Percentiles rank a stretch among this genome's conserved stretches.
phyloP scores from a whole-genome alignment of 768 basidiomycete genomes.

The Wakefieldia striispora region DNA sequence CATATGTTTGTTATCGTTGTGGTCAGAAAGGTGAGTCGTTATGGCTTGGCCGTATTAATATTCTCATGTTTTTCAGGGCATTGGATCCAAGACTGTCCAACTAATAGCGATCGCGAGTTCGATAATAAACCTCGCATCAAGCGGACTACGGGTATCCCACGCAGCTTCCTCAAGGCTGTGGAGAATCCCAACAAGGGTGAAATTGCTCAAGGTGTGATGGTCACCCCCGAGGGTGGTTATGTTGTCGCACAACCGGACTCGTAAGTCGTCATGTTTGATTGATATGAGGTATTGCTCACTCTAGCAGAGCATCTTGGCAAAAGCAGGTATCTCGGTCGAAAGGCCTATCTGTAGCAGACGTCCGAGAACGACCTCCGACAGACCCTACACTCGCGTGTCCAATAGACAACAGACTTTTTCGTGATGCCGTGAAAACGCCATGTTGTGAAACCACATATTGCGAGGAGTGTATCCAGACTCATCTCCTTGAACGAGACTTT shows the following conservation, averaged over 20 bases:
- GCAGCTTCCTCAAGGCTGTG: constrained; percentile 95
- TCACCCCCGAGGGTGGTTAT: constrained; percentile 97
- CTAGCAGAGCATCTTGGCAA: constrained; percentile 85
- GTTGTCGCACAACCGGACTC: constrained; percentile 96
- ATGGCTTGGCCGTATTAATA: not conserved
- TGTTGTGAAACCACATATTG: constrained; percentile 91
- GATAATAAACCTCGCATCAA: constrained; percentile 95
- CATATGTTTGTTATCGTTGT: constrained; percentile 98
- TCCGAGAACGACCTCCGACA: constrained; percentile 80
- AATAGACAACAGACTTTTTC: constrained; percentile 90
- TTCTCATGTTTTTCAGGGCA: constrained; percentile 59
- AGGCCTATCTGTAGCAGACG: constrained; percentile 80
- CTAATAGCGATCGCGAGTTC: constrained; percentile 93
- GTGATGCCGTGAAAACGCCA: constrained; percentile 92
- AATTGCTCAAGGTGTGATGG: constrained; percentile 88
- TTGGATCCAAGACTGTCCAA: constrained; percentile 99
- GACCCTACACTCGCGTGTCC: constrained; percentile 82
- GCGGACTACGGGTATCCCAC: constrained; percentile 96
- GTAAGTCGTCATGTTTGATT: constrained; percentile 48
- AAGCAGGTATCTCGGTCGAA: constrained; percentile 82
- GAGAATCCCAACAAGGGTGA: constrained; percentile 77
- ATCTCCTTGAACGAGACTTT: constrained; percentile 94
- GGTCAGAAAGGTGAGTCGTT: constrained; percentile 83
- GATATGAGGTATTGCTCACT: not conserved
- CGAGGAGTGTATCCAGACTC: constrained; percentile 96